Evolutionary conservation across 306 rosid genomes (phyloP).

Genomic region (Castanea mollissima): DNA sequence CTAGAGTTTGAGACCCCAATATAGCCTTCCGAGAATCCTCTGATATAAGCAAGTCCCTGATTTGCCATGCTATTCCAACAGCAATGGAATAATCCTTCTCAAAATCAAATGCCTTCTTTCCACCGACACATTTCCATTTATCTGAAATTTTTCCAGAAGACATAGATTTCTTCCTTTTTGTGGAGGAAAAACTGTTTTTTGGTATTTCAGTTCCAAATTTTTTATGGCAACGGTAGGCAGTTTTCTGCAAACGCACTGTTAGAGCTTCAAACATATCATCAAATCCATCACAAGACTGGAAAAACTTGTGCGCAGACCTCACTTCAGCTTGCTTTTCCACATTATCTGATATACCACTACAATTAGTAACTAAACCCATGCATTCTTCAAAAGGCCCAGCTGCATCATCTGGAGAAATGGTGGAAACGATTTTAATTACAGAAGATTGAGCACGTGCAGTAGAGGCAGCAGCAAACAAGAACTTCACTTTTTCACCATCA

Average conservation of each 20-base stretch:
- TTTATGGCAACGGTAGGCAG: conserved; percentile 75
- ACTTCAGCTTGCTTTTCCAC: conserved; percentile 69
- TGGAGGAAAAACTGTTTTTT: conserved; percentile 36
- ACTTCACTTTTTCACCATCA: conserved; percentile 53
- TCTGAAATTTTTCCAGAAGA: conserved; percentile 47
- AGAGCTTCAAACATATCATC: conserved; percentile 76
- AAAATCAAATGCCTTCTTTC: conserved; percentile 48
- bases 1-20: conserved; percentile 53
- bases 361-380: conserved; percentile 53
- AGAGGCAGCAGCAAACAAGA: conserved; percentile 53
- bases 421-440: conserved; percentile 61
- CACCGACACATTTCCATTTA: conserved; percentile 41
- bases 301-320: conserved; percentile 79
- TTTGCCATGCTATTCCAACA: conserved; percentile 85
- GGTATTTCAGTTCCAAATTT: conserved; percentile 67
- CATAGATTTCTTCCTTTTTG: conserved; percentile 47
- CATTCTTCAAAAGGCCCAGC: conserved; percentile 62
- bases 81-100: conserved; percentile 79
- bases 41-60: conserved; percentile 62
- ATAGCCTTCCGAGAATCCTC: conserved; percentile 54
- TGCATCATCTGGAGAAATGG: conserved; percentile 54
- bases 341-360: conserved; percentile 72
- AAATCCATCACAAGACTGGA: conserved; percentile 61
- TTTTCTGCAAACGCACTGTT: conserved; percentile 58
- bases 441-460: conserved; percentile 68